Percentiles rank a stretch among this genome's conserved stretches.
Conservation (phyloP, 164 flowering plant genomes). For the Vitis rotundifolia region DNA sequence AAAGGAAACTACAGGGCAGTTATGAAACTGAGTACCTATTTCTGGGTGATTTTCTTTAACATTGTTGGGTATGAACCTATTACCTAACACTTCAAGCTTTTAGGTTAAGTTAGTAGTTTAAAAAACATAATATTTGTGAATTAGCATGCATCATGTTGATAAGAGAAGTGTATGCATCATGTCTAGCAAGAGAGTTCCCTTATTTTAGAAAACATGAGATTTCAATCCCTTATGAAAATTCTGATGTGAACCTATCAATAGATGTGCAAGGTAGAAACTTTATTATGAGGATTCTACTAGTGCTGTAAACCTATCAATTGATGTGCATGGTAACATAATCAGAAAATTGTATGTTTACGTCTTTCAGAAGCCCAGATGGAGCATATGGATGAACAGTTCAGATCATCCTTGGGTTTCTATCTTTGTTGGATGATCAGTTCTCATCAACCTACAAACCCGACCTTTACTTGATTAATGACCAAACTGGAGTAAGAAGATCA, state of each 20-base stretch:
- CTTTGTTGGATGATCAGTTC: background rate
- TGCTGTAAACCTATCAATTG: background rate
- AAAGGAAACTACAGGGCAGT: background rate
- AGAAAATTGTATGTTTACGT: background rate
- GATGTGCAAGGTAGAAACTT: no score
- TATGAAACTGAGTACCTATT: background rate
- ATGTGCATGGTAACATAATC: background rate
- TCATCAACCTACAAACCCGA: background rate
- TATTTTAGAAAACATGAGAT: no score
- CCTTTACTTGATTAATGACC: background rate
- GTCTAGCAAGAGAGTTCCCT: no score
- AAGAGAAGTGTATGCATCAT: no score
- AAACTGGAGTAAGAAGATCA: background rate
- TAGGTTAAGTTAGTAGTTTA: no score
- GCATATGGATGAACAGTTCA: background rate
- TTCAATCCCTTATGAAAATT: no score
- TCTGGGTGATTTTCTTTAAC: background rate
- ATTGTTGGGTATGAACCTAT: background rate
- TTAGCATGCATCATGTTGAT: no score
- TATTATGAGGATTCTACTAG: no score
- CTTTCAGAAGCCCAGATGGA: background rate
- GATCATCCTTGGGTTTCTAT: background rate
- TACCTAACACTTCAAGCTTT: no score
- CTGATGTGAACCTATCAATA: no score
- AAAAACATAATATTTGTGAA: no score